Percentiles rank a stretch among this genome's conserved stretches.
Evolutionary conservation across 345 rosid genomes (phyloP).

Genomic region (Eucalyptus viminalis): DNA sequence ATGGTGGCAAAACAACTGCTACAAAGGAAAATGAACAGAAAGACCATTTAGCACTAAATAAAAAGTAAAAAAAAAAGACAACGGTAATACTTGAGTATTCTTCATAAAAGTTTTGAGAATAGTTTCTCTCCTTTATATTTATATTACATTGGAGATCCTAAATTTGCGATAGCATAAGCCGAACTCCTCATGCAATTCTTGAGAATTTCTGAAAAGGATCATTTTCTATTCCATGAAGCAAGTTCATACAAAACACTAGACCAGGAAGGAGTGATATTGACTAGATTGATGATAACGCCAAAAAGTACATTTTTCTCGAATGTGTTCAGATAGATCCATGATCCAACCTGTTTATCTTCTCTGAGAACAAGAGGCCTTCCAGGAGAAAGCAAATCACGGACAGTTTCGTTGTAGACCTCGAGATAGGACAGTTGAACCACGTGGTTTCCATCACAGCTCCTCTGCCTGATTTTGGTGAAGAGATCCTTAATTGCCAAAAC

Average conservation of each 20-base stretch:
- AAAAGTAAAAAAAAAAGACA: background rate
- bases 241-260: background rate
- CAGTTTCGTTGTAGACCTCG: conserved; percentile 90
- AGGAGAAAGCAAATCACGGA: conserved; percentile 89
- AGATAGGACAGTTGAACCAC: conserved; percentile 88
- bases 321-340: background rate
- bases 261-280: background rate
- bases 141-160: background rate
- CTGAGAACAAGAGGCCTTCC: conserved; percentile 93
- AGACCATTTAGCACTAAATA: background rate
- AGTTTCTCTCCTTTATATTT: background rate
- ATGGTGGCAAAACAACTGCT: background rate
- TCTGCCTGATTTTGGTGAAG: conserved; percentile 71
- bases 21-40: background rate
- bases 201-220: background rate
- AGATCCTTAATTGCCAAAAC: conserved; percentile 92
- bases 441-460: conserved; percentile 86
- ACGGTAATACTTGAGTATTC: background rate
- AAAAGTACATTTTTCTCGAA: background rate
- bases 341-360: conserved; percentile 78
- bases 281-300: background rate
- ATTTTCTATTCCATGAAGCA: background rate
- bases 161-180: background rate
- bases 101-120: background rate
- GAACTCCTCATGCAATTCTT: background rate